Evolutionary conservation across 495 filamentous ascomycete genomes (phyloP).

Genomic region (Penicillium cosmopolitanum): DNA sequence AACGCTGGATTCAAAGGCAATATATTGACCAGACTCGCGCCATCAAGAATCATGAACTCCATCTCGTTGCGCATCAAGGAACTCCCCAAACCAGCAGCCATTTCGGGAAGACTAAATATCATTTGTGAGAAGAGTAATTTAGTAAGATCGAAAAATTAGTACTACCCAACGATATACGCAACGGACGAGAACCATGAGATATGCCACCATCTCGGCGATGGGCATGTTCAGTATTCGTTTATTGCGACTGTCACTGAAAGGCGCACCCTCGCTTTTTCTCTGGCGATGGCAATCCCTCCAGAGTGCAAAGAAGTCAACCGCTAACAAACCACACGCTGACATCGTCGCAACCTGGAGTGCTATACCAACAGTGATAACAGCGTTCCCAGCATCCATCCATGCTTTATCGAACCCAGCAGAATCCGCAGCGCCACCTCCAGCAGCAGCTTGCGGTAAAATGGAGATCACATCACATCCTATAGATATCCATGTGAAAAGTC

Average conservation of each 20-base stretch:
- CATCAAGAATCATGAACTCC: slow-evolving; percentile 64
- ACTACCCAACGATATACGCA: slow-evolving; percentile 4
- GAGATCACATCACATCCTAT: slow-evolving; percentile 66
- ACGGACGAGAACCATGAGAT: slow-evolving; percentile 3
- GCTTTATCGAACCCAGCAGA: slow-evolving; percentile 27
- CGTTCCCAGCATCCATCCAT: slow-evolving; percentile 47
- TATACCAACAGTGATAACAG: slow-evolving; percentile 71
- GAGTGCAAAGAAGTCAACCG: slow-evolving; percentile 39
- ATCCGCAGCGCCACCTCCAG: slow-evolving; percentile 62
- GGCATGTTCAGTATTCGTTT: not conserved
- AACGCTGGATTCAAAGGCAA: too few species aligned
- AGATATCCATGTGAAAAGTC: slow-evolving; percentile 52
- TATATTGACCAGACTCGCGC: slow-evolving; percentile 9
- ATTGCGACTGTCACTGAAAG: too few species aligned
- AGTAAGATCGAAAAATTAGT: not conserved
- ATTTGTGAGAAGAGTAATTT: not conserved
- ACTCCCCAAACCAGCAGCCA: slow-evolving; percentile 69
- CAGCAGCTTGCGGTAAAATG: slow-evolving; percentile 61
- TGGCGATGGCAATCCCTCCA: not conserved
- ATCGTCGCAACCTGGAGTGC: slow-evolving; percentile 56
- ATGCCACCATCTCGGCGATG: not conserved
- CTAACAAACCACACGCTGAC: slow-evolving; percentile 48
- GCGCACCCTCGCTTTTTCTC: too few species aligned
- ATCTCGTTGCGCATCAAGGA: slow-evolving; percentile 65
- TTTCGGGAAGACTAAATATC: slow-evolving; percentile 55